Percentiles rank a stretch among this genome's conserved stretches.
Evolutionary conservation across 495 filamentous ascomycete genomes (phyloP).

Genomic region (Clavariopsis aquatica): DNA sequence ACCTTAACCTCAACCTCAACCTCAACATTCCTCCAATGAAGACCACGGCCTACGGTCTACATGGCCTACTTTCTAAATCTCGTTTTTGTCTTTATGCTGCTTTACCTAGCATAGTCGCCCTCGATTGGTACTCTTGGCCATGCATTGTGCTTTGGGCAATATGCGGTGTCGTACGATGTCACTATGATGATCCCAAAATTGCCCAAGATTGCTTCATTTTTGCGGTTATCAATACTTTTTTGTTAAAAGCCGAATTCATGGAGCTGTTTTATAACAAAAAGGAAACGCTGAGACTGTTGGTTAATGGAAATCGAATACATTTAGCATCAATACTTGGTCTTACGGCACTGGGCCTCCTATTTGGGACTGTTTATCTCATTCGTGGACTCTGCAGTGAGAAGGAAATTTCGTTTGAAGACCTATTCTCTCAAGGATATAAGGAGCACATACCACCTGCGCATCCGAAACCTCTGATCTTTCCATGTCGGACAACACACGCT

Average conservation of each 20-base stretch:
- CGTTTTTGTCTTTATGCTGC: not conserved
- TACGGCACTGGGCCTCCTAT: not conserved
- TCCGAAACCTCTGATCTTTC: conserved; percentile 48
- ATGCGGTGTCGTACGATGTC: not conserved
- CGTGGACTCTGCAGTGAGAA: not conserved
- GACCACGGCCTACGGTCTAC: not conserved
- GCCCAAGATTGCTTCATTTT: conserved; percentile 9
- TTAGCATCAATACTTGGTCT: not conserved
- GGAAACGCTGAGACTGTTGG: not conserved
- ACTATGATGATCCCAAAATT: not conserved
- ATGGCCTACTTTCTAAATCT: not conserved
- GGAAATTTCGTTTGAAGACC: not conserved
- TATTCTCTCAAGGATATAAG: not conserved
- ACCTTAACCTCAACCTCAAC: not conserved
- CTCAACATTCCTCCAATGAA: not conserved
- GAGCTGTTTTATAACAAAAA: not conserved
- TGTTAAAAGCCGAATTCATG: not conserved
- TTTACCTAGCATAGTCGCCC: not conserved
- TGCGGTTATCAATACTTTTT: not conserved
- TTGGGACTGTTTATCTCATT: not conserved
- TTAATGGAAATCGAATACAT: not conserved
- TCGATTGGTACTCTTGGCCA: not conserved
- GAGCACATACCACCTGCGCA: not conserved
- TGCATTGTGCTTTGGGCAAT: not conserved
- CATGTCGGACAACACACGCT: conserved; percentile 61